Conservation (phyloP, 2,329 filamentous ascomycete genomes). For the Pestalotiopsis sp. region DNA sequence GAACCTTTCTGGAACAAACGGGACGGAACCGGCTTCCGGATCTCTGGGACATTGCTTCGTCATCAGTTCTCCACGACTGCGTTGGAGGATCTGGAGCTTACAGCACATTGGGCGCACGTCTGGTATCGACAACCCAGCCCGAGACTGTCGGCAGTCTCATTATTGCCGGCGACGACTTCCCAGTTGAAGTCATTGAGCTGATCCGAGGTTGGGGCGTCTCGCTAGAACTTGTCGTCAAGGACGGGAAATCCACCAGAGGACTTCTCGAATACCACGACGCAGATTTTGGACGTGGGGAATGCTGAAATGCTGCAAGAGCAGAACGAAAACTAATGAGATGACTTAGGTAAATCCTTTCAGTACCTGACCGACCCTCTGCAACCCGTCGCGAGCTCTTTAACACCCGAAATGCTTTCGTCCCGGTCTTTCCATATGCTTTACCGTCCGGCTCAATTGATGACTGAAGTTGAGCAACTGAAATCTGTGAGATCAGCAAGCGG, state of each 20-base stretch:
- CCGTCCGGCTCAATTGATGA: constrained; percentile 16
- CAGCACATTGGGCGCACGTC: constrained; percentile 15
- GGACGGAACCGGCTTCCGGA: too few species aligned
- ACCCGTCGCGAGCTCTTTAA: constrained; percentile 15
- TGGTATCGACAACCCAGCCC: background rate
- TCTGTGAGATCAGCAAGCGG: constrained; percentile 7
- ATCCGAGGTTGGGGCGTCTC: constrained; percentile 11
- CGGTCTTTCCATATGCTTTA: constrained; percentile 27
- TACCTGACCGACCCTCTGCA: constrained; percentile 22
- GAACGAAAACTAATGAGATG: background rate
- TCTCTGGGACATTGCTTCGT: too few species aligned
- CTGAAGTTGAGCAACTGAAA: constrained; percentile 22
- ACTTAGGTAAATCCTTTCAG: constrained; percentile 23
- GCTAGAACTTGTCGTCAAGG: constrained; percentile 1
- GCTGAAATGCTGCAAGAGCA: background rate
- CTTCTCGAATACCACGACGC: constrained; percentile 22
- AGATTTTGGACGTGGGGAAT: constrained; percentile 27
- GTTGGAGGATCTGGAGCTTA: constrained; percentile 35
- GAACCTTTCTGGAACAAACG: too few species aligned
- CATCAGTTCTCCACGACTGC: constrained; percentile 23
- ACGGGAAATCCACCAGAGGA: constrained; percentile 15
- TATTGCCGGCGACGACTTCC: constrained; percentile 18
- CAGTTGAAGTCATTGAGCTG: background rate
- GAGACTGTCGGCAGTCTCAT: constrained; percentile 13
- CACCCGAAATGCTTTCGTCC: constrained; percentile 15